Percentiles rank a stretch among this genome's conserved stretches.
Evolutionary conservation across 305 asterid genomes (phyloP).

Genomic region (Rubia balearica): DNA sequence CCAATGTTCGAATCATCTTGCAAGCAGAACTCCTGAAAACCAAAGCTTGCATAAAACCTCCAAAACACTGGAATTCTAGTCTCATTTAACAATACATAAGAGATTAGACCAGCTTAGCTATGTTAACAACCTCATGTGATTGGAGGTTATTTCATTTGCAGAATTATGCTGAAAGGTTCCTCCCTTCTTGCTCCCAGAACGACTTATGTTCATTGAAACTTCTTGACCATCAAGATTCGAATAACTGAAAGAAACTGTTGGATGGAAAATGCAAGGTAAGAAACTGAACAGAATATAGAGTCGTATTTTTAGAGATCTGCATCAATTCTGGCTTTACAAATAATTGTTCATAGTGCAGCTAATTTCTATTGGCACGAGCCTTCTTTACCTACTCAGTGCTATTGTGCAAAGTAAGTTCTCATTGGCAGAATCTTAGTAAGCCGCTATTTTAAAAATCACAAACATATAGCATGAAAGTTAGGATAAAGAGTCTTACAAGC

Average conservation of each 20-base stretch:
- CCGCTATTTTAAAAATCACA: not conserved
- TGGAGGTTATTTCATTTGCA: constrained; percentile 63
- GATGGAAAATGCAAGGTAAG: constrained; percentile 9
- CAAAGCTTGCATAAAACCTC: constrained; percentile 17
- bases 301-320: not conserved
- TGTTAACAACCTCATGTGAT: constrained; percentile 68
- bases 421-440: not conserved
- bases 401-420: not conserved
- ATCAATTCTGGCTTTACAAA: not conserved
- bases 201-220: constrained; percentile 81
- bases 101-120: constrained; percentile 14
- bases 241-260: constrained; percentile 85
- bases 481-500: constrained; percentile 51
- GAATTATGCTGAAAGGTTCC: constrained; percentile 65
- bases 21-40: constrained; percentile 90
- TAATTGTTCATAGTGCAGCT: not conserved
- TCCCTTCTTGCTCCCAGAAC: constrained; percentile 75
- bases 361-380: constrained; percentile 1
- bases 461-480: constrained; percentile 12
- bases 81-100: constrained; percentile 10
- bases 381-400: not conserved
- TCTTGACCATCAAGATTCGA: constrained; percentile 69
- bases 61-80: constrained; percentile 10
- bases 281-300: not conserved
- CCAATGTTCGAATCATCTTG: constrained; percentile 85